phyloP scores from a whole-genome alignment of 2,329 filamentous ascomycete genomes.

The Emericellopsis atlantica region DNA sequence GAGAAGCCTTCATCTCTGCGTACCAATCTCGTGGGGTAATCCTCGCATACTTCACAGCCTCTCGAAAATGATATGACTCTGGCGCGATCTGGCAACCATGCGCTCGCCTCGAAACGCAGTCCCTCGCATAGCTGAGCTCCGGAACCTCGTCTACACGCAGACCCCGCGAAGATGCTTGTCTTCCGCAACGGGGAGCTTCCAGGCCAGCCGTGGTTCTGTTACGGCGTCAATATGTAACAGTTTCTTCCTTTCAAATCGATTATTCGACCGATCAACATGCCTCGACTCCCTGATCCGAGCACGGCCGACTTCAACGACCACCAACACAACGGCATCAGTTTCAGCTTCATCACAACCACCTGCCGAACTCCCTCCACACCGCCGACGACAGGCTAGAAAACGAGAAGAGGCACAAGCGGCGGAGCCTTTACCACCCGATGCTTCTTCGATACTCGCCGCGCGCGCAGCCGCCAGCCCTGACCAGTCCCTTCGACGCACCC shows the following conservation, averaged over 20 bases:
- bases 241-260: slow-evolving; percentile 22
- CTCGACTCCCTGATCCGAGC: slow-evolving; percentile 19
- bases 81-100: background rate
- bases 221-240: background rate
- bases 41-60: no score
- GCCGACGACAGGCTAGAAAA: slow-evolving; percentile 18
- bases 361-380: slow-evolving; percentile 16
- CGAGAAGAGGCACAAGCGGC: slow-evolving; percentile 5
- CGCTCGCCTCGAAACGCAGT: background rate
- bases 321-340: slow-evolving; percentile 8
- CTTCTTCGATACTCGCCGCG: slow-evolving; percentile 42
- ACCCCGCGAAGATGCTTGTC: slow-evolving; percentile 1
- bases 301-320: slow-evolving; percentile 12
- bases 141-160: background rate
- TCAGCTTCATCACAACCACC: slow-evolving; percentile 1
- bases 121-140: slow-evolving; percentile 2
- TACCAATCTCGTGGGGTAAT: no score
- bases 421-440: slow-evolving; percentile 27
- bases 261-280: slow-evolving; percentile 21
- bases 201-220: background rate
- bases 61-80: no score
- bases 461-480: slow-evolving; percentile 35
- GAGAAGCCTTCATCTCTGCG: no score
- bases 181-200: background rate
- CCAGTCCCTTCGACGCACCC: slow-evolving; percentile 46